A percentile compares a stretch with the other conserved stretches of the same genome.
Conservation (phyloP, 257 asterid genomes). For the Solanum pennellii region DNA sequence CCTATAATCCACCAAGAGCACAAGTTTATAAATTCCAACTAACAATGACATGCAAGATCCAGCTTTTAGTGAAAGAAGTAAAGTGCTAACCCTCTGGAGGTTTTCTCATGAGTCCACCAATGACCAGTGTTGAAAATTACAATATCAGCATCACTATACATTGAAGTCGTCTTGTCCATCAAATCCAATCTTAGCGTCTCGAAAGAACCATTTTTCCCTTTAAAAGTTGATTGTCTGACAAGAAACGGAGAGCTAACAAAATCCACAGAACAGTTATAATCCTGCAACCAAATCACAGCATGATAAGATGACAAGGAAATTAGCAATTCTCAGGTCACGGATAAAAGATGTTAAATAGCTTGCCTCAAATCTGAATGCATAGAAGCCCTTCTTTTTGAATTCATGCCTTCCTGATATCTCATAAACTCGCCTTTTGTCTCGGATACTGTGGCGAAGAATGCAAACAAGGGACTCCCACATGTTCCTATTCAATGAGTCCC, state of each 20-base stretch:
- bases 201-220: slow-evolving; percentile 46
- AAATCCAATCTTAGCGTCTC: slow-evolving; percentile 80
- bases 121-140: slow-evolving; percentile 86
- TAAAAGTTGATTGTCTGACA: slow-evolving; percentile 49
- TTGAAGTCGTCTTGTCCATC: slow-evolving; percentile 66
- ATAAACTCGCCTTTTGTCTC: slow-evolving; percentile 53
- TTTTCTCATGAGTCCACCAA: slow-evolving; percentile 99
- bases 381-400: slow-evolving; percentile 81
- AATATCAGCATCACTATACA: slow-evolving; percentile 90
- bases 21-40: neutral
- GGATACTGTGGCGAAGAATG: slow-evolving; percentile 62
- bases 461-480: slow-evolving; percentile 99
- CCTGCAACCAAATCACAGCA: slow-evolving; percentile 37
- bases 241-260: slow-evolving; percentile 87
- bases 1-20: slow-evolving; percentile 23
- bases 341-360: neutral
- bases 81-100: slow-evolving; percentile 70
- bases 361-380: slow-evolving; percentile 91
- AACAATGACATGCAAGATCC: neutral
- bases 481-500: slow-evolving; percentile 89
- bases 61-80: neutral
- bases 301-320: neutral
- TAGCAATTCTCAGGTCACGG: neutral
- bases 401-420: slow-evolving; percentile 87
- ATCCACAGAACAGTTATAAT: slow-evolving; percentile 75